Percentiles rank a stretch among this genome's conserved stretches.
Conservation (phyloP, 192 early-diverging fungal species). For the Lobosporangium transversale region DNA sequence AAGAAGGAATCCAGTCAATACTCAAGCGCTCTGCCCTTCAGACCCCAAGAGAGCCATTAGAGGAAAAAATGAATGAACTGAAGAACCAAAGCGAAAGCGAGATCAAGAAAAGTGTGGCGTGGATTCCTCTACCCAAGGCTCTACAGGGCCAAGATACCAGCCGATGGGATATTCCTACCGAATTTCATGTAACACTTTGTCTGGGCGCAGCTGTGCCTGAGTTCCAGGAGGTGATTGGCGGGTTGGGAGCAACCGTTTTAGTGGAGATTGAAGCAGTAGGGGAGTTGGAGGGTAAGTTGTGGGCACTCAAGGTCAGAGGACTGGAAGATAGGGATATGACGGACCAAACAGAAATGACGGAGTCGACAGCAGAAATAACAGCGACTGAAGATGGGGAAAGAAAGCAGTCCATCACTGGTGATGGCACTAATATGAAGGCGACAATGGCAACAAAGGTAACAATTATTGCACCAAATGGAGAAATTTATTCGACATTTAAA, state of each 20-base stretch:
- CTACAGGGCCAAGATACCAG: constrained; percentile 2
- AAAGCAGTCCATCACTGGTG: constrained; percentile 8
- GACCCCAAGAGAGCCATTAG: no score
- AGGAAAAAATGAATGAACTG: no score
- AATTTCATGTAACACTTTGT: constrained; percentile 31
- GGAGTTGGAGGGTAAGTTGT: constrained; percentile 15
- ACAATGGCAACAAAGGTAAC: background rate
- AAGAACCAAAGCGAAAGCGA: background rate
- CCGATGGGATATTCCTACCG: constrained; percentile 13
- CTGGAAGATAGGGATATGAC: background rate
- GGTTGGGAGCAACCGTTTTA: constrained; percentile 21
- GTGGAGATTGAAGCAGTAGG: constrained; percentile 21
- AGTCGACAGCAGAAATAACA: background rate
- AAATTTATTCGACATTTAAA: background rate
- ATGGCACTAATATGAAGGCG: background rate
- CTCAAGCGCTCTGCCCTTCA: background rate
- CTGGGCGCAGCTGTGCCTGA: constrained; percentile 7
- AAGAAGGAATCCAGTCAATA: constrained; percentile 5
- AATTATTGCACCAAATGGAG: no score
- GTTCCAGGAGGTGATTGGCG: constrained; percentile 10
- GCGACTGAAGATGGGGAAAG: background rate
- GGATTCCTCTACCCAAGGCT: constrained; percentile 10
- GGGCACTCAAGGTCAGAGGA: constrained; percentile 31
- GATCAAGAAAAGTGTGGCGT: background rate
- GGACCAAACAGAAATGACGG: background rate